Conservation (phyloP, 2,329 filamentous ascomycete genomes). For the Fusarium stilboides region DNA sequence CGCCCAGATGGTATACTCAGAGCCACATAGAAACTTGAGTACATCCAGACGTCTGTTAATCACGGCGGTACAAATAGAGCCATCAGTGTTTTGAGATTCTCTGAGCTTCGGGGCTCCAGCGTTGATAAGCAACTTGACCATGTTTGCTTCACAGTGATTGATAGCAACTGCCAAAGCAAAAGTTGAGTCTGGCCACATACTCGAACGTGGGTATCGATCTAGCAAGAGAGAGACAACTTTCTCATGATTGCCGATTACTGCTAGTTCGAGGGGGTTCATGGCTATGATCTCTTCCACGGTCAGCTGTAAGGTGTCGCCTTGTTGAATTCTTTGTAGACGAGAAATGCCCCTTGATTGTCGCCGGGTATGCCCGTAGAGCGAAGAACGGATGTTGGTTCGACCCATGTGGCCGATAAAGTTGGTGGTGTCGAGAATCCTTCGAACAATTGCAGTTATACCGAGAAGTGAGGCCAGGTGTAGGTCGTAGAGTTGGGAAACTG, state of each 20-base stretch:
- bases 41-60: constrained; percentile 6
- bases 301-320: background rate
- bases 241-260: constrained; percentile 2
- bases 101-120: constrained; percentile 1
- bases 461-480: constrained; percentile 18
- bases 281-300: constrained; percentile 4
- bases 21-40: constrained; percentile 13
- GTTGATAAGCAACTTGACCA: background rate
- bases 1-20: background rate
- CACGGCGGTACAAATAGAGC: constrained; percentile 15
- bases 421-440: background rate
- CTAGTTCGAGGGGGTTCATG: constrained; percentile 18
- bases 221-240: constrained; percentile 1
- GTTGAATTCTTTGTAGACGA: background rate
- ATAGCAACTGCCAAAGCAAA: constrained; percentile 12
- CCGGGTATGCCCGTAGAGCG: background rate
- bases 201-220: background rate
- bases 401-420: background rate
- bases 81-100: background rate
- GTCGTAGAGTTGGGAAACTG: background rate
- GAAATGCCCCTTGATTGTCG: background rate
- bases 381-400: background rate
- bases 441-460: constrained; percentile 1
- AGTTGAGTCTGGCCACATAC: background rate
- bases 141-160: background rate